Base-by-base conservation (phyloP, 169 alveolate species). In the Prorocentrum cordatum region DNA sequence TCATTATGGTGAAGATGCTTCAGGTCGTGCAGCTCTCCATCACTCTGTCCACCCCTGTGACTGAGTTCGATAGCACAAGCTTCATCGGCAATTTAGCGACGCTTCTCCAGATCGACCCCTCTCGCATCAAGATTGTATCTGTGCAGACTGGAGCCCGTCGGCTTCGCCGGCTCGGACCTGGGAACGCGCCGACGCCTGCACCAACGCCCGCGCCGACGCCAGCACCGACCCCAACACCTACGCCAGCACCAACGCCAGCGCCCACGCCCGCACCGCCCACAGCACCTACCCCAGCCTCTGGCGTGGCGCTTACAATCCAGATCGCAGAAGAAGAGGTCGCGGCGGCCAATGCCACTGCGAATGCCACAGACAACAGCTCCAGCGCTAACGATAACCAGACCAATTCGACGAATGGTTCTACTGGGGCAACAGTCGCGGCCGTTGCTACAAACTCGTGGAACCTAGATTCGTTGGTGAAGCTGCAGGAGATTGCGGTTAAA, bases 1-100 rank as follows among this genome's bases (percentile, higher is more conserved):
- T 29, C 45, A 71, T 71, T 45, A 18, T 29, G 47, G 32, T 71
- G 45, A 24, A 45, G 22, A 29, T 71, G 35, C 18, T 16, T 29
- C 36, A 72, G 84, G 84, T 72, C 68, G 84, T 72, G 45, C 84
- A 72, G 84, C 42, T 72, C 50, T 45, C 84, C 38, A 72, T 72
- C 68, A 29, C 68, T 5, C 68, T 72, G 85, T 24, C 85, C 38
- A 33, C 54, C 26, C 39, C 71, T 16, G 12, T 73, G 39, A 62
- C 54, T 2, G 70, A 50, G 18, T 73, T 73, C 58, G 85, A 73
- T 18, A 20, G 39, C n/a, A 58, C 27, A n/a, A 71, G 36, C 68
- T n/a, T 73, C 9, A 26, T 73, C 5, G 35, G 20, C 71, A 73
- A 73, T 18, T 50, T 73, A 1, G 85, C 85, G 3, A 54, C 85